Conservation (phyloP, 192 early-diverging fungal species). For the Gonapodya prolifera region DNA sequence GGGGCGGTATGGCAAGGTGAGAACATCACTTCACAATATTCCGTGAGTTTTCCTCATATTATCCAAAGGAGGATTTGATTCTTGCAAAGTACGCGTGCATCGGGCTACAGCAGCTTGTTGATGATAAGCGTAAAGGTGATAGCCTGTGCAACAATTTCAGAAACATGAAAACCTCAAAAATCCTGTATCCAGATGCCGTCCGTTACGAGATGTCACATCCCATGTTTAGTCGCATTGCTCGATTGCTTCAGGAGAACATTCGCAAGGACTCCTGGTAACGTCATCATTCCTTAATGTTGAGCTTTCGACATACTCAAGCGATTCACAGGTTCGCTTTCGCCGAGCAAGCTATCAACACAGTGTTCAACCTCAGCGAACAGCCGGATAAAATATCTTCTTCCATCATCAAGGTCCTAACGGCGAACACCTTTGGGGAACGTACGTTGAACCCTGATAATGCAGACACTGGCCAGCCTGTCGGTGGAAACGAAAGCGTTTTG, state of each 20-base stretch:
- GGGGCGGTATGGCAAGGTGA: conserved; percentile 64
- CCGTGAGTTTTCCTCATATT: background rate
- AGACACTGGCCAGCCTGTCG: background rate
- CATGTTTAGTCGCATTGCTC: conserved; percentile 22
- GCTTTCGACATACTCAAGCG: conserved; percentile 6
- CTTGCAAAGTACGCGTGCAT: conserved; percentile 87
- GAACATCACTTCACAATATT: conserved; percentile 2
- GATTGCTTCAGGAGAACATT: conserved; percentile 10
- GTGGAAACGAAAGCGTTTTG: background rate
- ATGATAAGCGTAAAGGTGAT: conserved; percentile 10
- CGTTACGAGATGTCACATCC: conserved; percentile 41
- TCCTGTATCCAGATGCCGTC: conserved; percentile 9
- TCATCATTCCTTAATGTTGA: background rate
- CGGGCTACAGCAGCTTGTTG: conserved; percentile 71
- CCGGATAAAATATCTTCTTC: conserved; percentile 71
- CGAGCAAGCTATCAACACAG: conserved; percentile 89
- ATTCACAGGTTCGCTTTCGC: conserved; percentile 73
- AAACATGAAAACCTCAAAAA: background rate
- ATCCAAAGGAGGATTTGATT: conserved; percentile 51
- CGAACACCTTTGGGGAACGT: background rate
- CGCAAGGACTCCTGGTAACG: background rate
- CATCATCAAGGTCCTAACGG: conserved; percentile 41
- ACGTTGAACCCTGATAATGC: background rate
- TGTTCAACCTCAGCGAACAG: conserved; percentile 80
- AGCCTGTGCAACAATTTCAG: background rate